Conservation (phyloP, 805 yeast genomes). For the Candida taoyuanica region DNA sequence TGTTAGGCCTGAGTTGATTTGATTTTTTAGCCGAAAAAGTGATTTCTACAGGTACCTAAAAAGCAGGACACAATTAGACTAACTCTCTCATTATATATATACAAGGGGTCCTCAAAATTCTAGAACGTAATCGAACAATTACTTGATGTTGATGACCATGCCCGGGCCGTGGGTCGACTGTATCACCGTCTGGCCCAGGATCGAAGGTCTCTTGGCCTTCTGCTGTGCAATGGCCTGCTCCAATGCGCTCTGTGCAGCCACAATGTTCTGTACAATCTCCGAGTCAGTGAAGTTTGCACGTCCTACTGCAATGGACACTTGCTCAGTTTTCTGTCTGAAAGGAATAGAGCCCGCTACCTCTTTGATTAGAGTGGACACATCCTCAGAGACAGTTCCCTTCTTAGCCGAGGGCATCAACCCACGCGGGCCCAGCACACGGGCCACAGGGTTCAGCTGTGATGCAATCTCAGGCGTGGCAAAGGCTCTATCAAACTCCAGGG, state of each 20-base stretch:
- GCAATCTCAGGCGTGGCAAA: slow-evolving; percentile 83
- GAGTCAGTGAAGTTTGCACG: slow-evolving; percentile 72
- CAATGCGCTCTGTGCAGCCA: slow-evolving; percentile 61
- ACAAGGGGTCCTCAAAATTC: too few relatives aligned
- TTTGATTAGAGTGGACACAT: slow-evolving; percentile 49
- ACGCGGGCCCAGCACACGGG: slow-evolving; percentile 80
- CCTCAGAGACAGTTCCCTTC: slow-evolving; percentile 79
- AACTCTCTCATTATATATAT: neutral
- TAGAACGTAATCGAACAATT: too few relatives aligned
- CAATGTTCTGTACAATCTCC: slow-evolving; percentile 67
- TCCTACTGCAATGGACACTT: slow-evolving; percentile 66
- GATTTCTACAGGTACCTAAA: too few relatives aligned
- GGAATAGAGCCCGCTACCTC: slow-evolving; percentile 63
- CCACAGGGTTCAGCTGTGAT: slow-evolving; percentile 57
- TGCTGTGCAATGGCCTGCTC: slow-evolving; percentile 47
- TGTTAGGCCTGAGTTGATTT: too few relatives aligned
- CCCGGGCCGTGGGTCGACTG: slow-evolving; percentile 78
- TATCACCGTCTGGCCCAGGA: slow-evolving; percentile 64
- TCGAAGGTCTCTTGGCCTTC: slow-evolving; percentile 61
- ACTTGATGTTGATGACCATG: slow-evolving; percentile 52
- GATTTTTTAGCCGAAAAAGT: too few relatives aligned
- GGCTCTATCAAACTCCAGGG: slow-evolving; percentile 63
- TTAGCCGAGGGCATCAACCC: slow-evolving; percentile 86
- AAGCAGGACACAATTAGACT: too few relatives aligned
- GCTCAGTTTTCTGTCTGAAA: slow-evolving; percentile 67